These are phyloP conservation scores for Bassia scoparia DNA, from an alignment of 148 eudicot genomes.

Conservation along the genomic window DNA sequence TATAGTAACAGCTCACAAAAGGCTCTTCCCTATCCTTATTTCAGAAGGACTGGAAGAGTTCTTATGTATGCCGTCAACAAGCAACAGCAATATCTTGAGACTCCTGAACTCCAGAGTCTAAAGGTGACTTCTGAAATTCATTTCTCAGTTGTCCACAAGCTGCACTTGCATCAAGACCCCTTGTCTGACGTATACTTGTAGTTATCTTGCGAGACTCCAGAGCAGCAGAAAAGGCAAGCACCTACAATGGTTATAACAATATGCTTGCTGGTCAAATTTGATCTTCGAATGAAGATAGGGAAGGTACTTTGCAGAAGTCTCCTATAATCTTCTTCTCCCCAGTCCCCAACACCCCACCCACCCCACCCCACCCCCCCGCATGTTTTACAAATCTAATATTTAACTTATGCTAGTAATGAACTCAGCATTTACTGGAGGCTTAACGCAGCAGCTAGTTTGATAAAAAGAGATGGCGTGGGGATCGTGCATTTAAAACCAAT, in stretches of 20 bases:
- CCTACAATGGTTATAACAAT: conserved; percentile 29
- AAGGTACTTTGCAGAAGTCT: background rate
- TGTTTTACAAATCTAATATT: background rate
- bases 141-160: conserved; percentile 97
- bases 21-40: background rate
- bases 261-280: background rate
- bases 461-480: too few relatives aligned
- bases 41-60: background rate
- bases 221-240: conserved; percentile 64
- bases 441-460: too few relatives aligned
- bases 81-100: conserved; percentile 45
- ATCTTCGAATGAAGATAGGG: background rate
- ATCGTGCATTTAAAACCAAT: too few relatives aligned
- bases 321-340: background rate
- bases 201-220: conserved; percentile 78
- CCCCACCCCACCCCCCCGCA: too few relatives aligned
- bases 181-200: conserved; percentile 81
- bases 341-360: background rate
- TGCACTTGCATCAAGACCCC: conserved; percentile 96
- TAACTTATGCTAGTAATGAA: background rate
- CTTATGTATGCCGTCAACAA: conserved; percentile 33
- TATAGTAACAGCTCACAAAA: background rate
- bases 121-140: conserved; percentile 80
- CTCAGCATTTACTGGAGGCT: too few relatives aligned
- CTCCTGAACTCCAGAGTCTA: conserved; percentile 33